Base-by-base conservation (phyloP, 1,139 yeast genomes). In the Taphrina wiesneri region DNA sequence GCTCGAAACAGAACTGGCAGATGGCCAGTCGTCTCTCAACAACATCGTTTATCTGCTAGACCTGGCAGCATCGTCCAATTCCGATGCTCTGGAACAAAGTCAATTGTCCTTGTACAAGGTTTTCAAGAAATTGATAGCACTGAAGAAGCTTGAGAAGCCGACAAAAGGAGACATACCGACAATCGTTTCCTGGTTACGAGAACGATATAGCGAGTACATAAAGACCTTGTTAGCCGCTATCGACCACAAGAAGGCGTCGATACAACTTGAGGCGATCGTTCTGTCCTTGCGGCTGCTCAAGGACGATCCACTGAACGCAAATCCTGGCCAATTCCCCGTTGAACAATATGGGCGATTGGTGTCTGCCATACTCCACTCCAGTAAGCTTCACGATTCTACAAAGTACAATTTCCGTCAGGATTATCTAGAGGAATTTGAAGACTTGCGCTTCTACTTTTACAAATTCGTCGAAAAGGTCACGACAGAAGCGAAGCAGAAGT, bases 321-420 rank as follows among this genome's bases (percentile, higher is more conserved):
- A 83, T 15, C 84, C 82, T 41, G 80, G 84, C 56, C 87, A 78
- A 73, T 90, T 90, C 75, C 90, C 96, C 6, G 83, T 81, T 53
- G 76, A 77, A 41, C 78, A 87, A 2, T 86, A 84, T 72, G 79
- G 78, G 66, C 75, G 77, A 17, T 74, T 89, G n/a, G 74, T 88
- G 1, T 86, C 85, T 71, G 83, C 83, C 0, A 56, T 76, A n/a
- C 65, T 74, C 26, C 39, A 39, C 5, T 43, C 63, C 39, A 11
- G 15, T 5, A 49, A 67, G 61, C 61, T 70, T 34, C 57, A 84
- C 0, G 79, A 81, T 46, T 81, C 82, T 63, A 84, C 86, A 66
- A 71, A 88, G 28, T 77, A 83, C 67, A 91, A 87, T 72, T 88
- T 89, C 71, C 74, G 81, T 52, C 85, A 82, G 25, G 79, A 79